A percentile compares a stretch with the other conserved stretches of the same genome.
phyloP scores from a whole-genome alignment of 1,139 yeast species.

The Blastobotrys buckinghamii region DNA sequence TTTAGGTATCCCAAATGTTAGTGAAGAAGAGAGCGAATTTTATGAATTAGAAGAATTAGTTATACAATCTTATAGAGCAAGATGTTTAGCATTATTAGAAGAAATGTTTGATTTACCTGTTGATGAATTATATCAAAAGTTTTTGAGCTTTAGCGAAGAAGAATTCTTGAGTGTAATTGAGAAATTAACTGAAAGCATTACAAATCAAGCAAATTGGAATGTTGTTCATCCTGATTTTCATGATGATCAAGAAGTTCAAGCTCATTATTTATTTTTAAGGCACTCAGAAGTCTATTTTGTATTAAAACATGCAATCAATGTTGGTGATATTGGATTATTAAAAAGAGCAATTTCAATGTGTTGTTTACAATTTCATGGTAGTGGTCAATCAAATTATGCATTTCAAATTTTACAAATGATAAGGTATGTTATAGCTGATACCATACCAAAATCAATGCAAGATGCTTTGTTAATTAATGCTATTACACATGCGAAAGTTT shows the following conservation, averaged over 20 bases:
- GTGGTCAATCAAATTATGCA: conserved; percentile 10
- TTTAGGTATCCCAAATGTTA: conserved; percentile 6
- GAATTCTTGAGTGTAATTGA: background rate
- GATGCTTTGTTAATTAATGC: conserved; percentile 7
- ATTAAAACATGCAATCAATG: conserved; percentile 9
- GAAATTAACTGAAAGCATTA: conserved; percentile 2
- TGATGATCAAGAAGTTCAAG: conserved; percentile 11
- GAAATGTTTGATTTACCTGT: background rate
- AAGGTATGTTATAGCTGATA: conserved; percentile 5
- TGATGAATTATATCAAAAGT: background rate
- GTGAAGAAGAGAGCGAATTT: conserved; percentile 8
- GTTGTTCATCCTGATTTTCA: conserved; percentile 6
- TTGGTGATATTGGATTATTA: conserved; percentile 10
- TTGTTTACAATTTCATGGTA: conserved; percentile 10
- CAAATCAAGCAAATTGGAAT: conserved; percentile 11
- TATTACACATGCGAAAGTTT: conserved; percentile 7
- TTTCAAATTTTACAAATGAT: conserved; percentile 10
- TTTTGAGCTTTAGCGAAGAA: background rate
- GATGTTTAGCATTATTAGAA: conserved; percentile 4
- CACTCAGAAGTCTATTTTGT: conserved; percentile 11
- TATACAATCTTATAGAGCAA: conserved; percentile 6
- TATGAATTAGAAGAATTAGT: conserved; percentile 8
- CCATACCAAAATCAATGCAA: conserved; percentile 8
- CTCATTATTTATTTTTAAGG: conserved; percentile 11
- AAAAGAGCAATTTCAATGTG: conserved; percentile 6